phyloP scores from a whole-genome alignment of 228 moss, liverwort and hornwort genomes.

The Sphagnum fallax region DNA sequence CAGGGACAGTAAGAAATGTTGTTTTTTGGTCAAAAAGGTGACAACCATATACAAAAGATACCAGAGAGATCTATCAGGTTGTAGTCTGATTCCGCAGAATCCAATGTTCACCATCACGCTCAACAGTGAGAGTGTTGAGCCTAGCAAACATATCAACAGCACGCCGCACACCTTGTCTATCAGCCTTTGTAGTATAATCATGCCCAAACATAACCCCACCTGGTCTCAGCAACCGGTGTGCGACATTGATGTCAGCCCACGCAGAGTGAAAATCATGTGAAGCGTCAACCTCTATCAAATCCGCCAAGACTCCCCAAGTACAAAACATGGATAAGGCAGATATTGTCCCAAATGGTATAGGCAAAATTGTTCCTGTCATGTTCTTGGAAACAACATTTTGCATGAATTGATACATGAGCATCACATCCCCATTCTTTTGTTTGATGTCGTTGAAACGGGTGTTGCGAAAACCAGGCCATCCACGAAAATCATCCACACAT shows the following conservation, averaged over 20 bases:
- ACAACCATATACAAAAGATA: too few relatives aligned
- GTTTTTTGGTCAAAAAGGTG: too few relatives aligned
- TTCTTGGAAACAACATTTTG: constrained; percentile 63
- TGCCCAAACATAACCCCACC: constrained; percentile 97
- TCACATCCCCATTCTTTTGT: constrained; percentile 56
- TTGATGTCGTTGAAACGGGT: constrained; percentile 36
- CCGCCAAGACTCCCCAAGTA: constrained; percentile 68
- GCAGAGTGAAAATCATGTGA: constrained; percentile 91
- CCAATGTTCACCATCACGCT: constrained; percentile 95
- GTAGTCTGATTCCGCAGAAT: constrained; percentile 32
- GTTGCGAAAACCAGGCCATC: constrained; percentile 83
- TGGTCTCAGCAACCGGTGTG: constrained; percentile 35
- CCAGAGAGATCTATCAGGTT: too few relatives aligned
- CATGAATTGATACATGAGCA: constrained; percentile 85
- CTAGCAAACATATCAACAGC: constrained; percentile 85
- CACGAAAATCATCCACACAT: constrained; percentile 89
- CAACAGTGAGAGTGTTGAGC: constrained; percentile 54
- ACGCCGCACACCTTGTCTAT: constrained; percentile 58
- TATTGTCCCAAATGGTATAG: constrained; percentile 68
- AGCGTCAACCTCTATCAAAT: constrained; percentile 90
- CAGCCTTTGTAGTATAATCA: constrained; percentile 54
- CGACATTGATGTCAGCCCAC: constrained; percentile 81
- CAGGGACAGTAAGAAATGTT: too few relatives aligned
- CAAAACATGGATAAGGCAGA: constrained; percentile 50
- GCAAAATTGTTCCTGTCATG: constrained; percentile 45